Conservation (phyloP, 768 basidiomycete species). For the Serendipita indica region DNA sequence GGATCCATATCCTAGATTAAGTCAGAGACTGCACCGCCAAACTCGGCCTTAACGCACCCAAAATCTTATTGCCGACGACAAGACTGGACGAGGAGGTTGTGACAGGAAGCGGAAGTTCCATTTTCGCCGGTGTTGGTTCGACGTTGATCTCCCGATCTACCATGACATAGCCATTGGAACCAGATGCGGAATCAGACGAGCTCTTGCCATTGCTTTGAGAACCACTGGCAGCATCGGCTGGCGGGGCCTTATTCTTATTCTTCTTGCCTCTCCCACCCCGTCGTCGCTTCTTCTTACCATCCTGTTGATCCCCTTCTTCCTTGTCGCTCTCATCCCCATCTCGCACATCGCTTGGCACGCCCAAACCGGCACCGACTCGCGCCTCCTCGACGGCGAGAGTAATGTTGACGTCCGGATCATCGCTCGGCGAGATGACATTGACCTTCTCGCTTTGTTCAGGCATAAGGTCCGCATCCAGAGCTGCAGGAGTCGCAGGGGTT, state of each 20-base stretch:
- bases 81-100: slow-evolving; percentile 21
- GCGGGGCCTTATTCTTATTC: slow-evolving; percentile 20
- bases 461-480: background rate
- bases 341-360: slow-evolving; percentile 21
- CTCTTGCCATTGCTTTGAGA: slow-evolving; percentile 18
- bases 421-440: background rate
- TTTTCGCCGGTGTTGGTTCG: background rate
- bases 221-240: slow-evolving; percentile 19
- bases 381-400: slow-evolving; percentile 14
- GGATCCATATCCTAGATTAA: slow-evolving; percentile 65
- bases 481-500: background rate
- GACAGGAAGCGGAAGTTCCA: background rate
- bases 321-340: slow-evolving; percentile 49
- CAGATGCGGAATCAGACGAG: background rate
- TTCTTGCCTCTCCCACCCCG: slow-evolving; percentile 20
- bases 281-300: slow-evolving; percentile 28
- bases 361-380: slow-evolving; percentile 17
- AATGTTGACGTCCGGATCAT: background rate
- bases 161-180: background rate
- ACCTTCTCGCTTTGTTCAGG: background rate
- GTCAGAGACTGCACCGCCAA: background rate
- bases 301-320: slow-evolving; percentile 34
- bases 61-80: slow-evolving; percentile 54
- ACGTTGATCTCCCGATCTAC: background rate
- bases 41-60: slow-evolving; percentile 36